Base-by-base conservation (phyloP, 805 yeast genomes). In the Barnettozyma californica region DNA sequence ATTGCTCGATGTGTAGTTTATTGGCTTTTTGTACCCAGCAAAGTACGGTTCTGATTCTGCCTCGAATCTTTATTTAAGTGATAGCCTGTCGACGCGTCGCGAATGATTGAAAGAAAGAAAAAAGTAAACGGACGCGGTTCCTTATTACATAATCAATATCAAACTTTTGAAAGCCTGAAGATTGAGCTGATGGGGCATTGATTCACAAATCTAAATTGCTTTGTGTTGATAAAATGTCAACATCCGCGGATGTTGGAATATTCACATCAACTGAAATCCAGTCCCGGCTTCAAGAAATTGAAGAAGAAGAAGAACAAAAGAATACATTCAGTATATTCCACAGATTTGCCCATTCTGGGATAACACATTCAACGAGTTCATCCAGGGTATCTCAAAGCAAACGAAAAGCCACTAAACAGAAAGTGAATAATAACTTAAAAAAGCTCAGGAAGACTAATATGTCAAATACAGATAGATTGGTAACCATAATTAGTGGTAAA, bases 201-300 rank as follows among this genome's bases (percentile, higher is more conserved):
- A n/a, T n/a, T 23, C 25, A 23, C 25, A 23, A 8, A 8, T 23
- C 8, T 23, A 23, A 23, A 23, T 23, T 8, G 8, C 8, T 23
- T 5, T 23, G 25, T 23, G 25, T 23, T n/a, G n/a, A 29, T 29
- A 5, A 29, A 16, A 29, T 29, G 33, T 29, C 33, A 27, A 27
- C 4, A 27, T 3, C 10, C 4, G 4, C 31, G 3, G 31, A 27
- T 27, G 9, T 20, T 16, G 50, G 50, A 21, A 39, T 44, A 9
- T 56, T 59, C 35, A 43, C 56, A 20, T 59, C 61, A 18, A 56
- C 62, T 2, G 62, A 60, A 47, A 52, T 54, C 13, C 64, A 57
- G 45, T 49, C 60, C 0, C 48, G 60, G 11, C 8, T 58, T 5
- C 62, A 57, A 16, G 57, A 53, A 3, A 10, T 57, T 2, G 53